Base-by-base conservation (phyloP, 2,329 filamentous ascomycete species). In the Pseudocercospora musae region DNA sequence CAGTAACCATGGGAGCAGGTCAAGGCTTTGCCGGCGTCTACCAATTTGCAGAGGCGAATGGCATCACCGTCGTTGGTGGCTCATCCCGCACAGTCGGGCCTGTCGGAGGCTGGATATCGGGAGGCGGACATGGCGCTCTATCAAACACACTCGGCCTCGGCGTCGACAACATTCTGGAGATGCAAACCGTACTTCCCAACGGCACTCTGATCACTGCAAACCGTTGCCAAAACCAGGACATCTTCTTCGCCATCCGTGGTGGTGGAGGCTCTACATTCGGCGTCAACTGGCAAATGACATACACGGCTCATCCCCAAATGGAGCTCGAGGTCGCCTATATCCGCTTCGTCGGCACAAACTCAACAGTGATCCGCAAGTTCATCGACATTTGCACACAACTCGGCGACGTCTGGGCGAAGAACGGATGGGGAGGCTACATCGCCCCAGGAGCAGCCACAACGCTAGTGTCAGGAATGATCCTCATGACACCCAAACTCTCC, bases 211-310 rank as follows among this genome's bases (percentile, higher is more conserved):
- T 71, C 25, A 68, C 62, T 8, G 69, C 69, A 10, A 71, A 71
- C 37, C 68, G 71, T 6, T 70, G 70, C 1, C 70, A 74, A 6
- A 74, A 86, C 62, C 65, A 78, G 0, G 84, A 86, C 60, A 74
- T 87, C 10, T 85, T 78, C 72, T 77, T 75, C 62, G 83, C 81
- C 0, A 77, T 87, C 4, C 81, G 82, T 58, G 85, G 84, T 8
- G 69, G 70, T 27, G 84, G 85, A 15, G 84, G 80, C 71, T 46
- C 18, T 18, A 66, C 67, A 2, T 67, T 66, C 48, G 69, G 66
- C 11, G 66, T 71, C 20, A 66, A 61, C 31, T 23, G 57, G 42
- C 18, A 50, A 27, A 50, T 50, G 46, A 50, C 46, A 23, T 13
- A 11, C 46, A 50, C 18, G 3, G 46, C 46, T 23, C 46, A 50